phyloP scores from a whole-genome alignment of 2,329 filamentous ascomycete genomes.

The Teratosphaeria nubilosa region DNA sequence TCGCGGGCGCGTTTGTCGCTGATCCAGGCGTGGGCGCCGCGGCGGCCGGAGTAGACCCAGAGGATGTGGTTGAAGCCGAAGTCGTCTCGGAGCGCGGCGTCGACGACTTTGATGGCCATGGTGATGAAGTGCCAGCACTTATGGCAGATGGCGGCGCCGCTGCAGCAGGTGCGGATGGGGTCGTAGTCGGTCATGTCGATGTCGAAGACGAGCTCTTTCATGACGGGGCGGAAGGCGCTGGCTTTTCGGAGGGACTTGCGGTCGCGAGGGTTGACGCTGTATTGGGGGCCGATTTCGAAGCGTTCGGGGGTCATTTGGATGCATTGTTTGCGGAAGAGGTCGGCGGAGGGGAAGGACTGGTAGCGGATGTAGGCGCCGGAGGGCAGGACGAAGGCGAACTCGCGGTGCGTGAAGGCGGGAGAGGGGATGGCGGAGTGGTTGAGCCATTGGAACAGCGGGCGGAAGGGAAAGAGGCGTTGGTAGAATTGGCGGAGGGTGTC shows the following conservation, averaged over 20 bases:
- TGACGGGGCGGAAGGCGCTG: slow-evolving; percentile 71
- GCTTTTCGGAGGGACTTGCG: slow-evolving; percentile 77
- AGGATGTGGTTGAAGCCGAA: slow-evolving; percentile 95
- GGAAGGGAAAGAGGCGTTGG: slow-evolving; percentile 88
- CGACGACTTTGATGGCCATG: slow-evolving; percentile 93
- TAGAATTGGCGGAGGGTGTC: slow-evolving; percentile 91
- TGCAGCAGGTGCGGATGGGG: slow-evolving; percentile 88
- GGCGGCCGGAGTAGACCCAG: slow-evolving; percentile 95
- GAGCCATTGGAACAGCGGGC: slow-evolving; percentile 92
- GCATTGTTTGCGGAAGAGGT: slow-evolving; percentile 80
- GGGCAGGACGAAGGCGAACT: slow-evolving; percentile 91
- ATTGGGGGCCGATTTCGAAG: slow-evolving; percentile 98
- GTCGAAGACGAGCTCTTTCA: slow-evolving; percentile 96
- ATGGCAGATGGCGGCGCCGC: slow-evolving; percentile 81
- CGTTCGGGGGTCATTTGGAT: slow-evolving; percentile 78
- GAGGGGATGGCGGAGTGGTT: slow-evolving; percentile 83
- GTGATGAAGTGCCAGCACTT: slow-evolving; percentile 97
- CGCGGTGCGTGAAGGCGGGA: slow-evolving; percentile 81
- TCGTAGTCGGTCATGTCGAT: slow-evolving; percentile 99
- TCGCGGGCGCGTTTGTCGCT: slow-evolving; percentile 79
- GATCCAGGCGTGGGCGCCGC: slow-evolving; percentile 96
- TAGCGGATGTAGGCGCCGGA: slow-evolving; percentile 91
- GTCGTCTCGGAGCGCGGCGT: slow-evolving; percentile 77
- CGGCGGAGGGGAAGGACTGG: slow-evolving; percentile 63
- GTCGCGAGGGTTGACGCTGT: slow-evolving; percentile 86